Evolutionary conservation across 352 stramenopile genomes (phyloP).

Genomic region (Globisporangium canariense): DNA sequence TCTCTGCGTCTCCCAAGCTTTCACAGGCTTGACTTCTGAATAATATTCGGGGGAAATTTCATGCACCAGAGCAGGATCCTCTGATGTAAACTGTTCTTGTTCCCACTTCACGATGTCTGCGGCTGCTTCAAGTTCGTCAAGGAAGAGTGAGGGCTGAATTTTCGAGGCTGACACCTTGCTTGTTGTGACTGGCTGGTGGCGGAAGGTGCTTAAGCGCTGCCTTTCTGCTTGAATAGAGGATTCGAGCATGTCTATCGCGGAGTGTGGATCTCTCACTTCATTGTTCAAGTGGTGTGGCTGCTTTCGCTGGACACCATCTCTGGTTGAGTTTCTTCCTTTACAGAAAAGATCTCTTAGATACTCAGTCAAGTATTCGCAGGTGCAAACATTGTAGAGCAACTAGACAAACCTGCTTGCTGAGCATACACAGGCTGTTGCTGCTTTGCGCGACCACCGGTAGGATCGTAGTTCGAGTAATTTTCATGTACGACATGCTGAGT

Average conservation of each 20-base stretch:
- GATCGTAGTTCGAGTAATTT: neutral
- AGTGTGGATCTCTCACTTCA: neutral
- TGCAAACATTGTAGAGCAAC: too few species aligned
- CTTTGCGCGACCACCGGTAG: neutral
- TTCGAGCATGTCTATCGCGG: neutral
- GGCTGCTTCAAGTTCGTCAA: slow-evolving; percentile 23
- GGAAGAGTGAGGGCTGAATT: slow-evolving; percentile 14
- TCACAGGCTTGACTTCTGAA: neutral
- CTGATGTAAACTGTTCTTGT: slow-evolving; percentile 15
- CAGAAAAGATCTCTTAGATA: neutral
- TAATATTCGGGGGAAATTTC: slow-evolving; percentile 14
- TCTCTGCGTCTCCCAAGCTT: neutral
- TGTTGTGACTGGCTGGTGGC: slow-evolving; percentile 5
- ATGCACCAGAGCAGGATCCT: slow-evolving; percentile 9
- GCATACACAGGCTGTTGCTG: neutral
- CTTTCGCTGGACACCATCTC: neutral
- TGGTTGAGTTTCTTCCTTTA: neutral
- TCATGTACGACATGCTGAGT: neutral
- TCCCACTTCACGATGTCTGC: slow-evolving; percentile 22
- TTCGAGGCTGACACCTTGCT: neutral
- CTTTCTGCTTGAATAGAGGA: neutral
- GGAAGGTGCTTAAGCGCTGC: neutral
- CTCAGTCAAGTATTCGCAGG: too few species aligned
- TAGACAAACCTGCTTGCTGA: neutral
- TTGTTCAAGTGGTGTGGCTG: neutral